Evolutionary conservation across 495 filamentous ascomycete genomes (phyloP), one percentile per base, ranked within the genome.

Genomic region (Penicillium paxilli): DNA sequence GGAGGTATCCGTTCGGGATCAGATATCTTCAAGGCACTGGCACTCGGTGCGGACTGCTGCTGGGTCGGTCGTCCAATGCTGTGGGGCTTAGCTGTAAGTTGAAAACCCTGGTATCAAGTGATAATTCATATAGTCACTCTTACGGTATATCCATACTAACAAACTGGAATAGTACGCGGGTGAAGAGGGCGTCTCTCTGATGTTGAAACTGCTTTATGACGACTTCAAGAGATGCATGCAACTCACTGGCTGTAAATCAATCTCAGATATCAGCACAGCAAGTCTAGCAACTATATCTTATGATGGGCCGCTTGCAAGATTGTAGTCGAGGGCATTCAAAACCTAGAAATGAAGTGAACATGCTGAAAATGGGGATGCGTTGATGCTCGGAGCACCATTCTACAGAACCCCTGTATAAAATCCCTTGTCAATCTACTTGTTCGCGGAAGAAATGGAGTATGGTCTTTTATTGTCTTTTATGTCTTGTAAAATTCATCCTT

Each of bases 1-100:
- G 87, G 86, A 1, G 87, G 87, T 0, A 77, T 90, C 5, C 75
- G 72, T 26, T 68, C 83, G 4, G 87, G 87, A 1, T 80, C 74
- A 7, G 87, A 89, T 64, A 83, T 89, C 14, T 83, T 90, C 56
- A 90, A 89, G 64, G 83, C 83, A 0, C 40, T 90, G 49, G 87
- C 83, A 47, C 65, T 90, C 6, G 87, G 87, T 3, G 86, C 85
- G 3, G 83, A 70, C 44, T 83, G 76, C 0, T 85, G 87, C 12
- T 85, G 81, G 14, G 69, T 90, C n/a, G 87, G 87, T n/a, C 74
- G 86, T 47, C 81, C 80, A 9, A 80, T 80, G 37, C 60, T 89
- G 55, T 89, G 67, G 65, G 67, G 67, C 3, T 47, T 70, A 21
- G 69, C 69, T 3, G 69, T 70, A 55, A 50, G 63, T 60, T 58